Percentiles rank a stretch among this genome's conserved stretches.
Evolutionary conservation across 768 basidiomycete genomes (phyloP).

Genomic region (Gautieria morchelliformis): DNA sequence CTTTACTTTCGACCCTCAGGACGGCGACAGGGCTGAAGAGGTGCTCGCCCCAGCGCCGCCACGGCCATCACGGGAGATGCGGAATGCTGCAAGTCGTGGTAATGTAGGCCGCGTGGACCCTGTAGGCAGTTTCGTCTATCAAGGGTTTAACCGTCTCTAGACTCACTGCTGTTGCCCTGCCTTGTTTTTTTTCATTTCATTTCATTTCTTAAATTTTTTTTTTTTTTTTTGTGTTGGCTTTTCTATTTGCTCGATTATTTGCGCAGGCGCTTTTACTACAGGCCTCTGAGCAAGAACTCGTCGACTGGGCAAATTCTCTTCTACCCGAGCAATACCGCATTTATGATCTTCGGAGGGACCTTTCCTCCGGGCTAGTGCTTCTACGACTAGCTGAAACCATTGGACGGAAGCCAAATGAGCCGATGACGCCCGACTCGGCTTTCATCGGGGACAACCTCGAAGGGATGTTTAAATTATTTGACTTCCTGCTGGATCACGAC

Average conservation of each 20-base stretch:
- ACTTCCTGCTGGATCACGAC: conserved; percentile 87
- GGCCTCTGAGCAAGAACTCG: conserved; percentile 27
- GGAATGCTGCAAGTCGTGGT: conserved; percentile 15
- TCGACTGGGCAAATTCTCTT: conserved; percentile 86
- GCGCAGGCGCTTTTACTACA: neutral
- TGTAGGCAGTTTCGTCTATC: conserved; percentile 1
- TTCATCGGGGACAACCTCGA: conserved; percentile 80
- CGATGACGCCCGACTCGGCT: conserved; percentile 67
- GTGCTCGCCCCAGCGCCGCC: conserved; percentile 34
- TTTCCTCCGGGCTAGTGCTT: conserved; percentile 57
- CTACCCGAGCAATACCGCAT: conserved; percentile 59
- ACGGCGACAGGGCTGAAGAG: neutral
- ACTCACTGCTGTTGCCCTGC: neutral
- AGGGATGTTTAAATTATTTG: conserved; percentile 82
- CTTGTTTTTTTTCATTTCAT: no score
- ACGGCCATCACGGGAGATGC: conserved; percentile 57
- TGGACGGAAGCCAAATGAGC: conserved; percentile 53
- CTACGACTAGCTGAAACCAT: conserved; percentile 80
- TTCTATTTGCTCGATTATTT: neutral
- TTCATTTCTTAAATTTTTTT: neutral
- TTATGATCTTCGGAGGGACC: conserved; percentile 25
- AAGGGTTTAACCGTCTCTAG: neutral
- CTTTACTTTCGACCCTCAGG: conserved; percentile 34
- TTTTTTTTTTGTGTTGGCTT: neutral
- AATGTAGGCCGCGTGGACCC: neutral